These are phyloP conservation scores for Tulasnella calospora DNA, from an alignment of 768 basidiomycete genomes.

Conservation along the genomic window DNA sequence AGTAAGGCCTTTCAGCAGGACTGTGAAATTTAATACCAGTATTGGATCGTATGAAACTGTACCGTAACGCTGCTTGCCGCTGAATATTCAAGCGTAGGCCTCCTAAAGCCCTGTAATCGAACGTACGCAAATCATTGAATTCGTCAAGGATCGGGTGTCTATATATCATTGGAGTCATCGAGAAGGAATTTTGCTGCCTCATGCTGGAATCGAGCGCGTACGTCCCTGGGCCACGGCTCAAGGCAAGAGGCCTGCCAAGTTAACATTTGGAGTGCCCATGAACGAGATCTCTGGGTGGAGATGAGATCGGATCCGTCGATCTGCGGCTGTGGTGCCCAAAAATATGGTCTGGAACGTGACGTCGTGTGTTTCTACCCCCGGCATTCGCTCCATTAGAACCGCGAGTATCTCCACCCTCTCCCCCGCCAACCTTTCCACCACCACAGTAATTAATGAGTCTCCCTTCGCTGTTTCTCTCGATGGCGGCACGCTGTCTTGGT, in stretches of 20 bases:
- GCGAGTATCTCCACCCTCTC: constrained; percentile 63
- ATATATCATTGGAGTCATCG: constrained; percentile 69
- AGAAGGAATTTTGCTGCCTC: constrained; percentile 39
- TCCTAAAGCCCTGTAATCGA: constrained; percentile 44
- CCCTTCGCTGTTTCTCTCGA: constrained; percentile 79
- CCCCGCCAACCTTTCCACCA: constrained; percentile 53
- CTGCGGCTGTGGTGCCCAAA: not conserved
- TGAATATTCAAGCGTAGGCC: constrained; percentile 57
- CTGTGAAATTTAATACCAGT: constrained; percentile 24
- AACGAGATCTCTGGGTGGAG: constrained; percentile 74
- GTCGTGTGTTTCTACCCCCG: not conserved
- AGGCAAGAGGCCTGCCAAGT: constrained; percentile 52
- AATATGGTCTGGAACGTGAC: not conserved
- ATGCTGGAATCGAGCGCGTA: constrained; percentile 44
- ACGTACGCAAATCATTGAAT: constrained; percentile 60
- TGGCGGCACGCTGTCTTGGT: constrained; percentile 51
- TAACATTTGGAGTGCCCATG: constrained; percentile 70
- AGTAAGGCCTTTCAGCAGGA: too few species aligned
- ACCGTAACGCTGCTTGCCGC: constrained; percentile 59
- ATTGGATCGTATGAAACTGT: constrained; percentile 51
- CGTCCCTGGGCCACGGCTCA: constrained; percentile 44
- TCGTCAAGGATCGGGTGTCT: constrained; percentile 71
- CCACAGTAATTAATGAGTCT: constrained; percentile 62
- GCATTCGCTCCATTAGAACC: constrained; percentile 49
- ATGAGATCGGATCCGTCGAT: constrained; percentile 41